A percentile compares a stretch with the other conserved stretches of the same genome.
Evolutionary conservation across 1,139 yeast species (phyloP).

Genomic region (Kodamaea plutei): DNA sequence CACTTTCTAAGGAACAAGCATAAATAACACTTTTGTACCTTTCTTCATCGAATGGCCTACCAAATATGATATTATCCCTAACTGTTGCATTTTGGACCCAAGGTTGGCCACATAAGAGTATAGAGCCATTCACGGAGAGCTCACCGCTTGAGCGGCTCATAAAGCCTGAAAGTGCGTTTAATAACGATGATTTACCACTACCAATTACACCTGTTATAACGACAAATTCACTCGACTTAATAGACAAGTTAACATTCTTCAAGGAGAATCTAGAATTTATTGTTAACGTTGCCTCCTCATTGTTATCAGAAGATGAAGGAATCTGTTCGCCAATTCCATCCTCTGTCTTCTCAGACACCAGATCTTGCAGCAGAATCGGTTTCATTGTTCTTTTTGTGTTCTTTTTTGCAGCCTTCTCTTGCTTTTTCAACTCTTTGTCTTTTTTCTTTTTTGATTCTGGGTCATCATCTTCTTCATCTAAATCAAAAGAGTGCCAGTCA

Average conservation of each 20-base stretch:
- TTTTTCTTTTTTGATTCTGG: conserved; percentile 9
- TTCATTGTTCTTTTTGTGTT: neutral
- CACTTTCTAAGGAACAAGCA: conserved; percentile 59
- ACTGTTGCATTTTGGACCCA: conserved; percentile 44
- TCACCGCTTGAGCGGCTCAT: conserved; percentile 45
- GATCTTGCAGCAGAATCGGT: no score
- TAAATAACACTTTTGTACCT: conserved; percentile 52
- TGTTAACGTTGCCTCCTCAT: conserved; percentile 36
- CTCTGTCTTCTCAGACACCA: conserved; percentile 75
- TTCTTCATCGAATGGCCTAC: conserved; percentile 48
- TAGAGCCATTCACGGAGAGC: conserved; percentile 36
- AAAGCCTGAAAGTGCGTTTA: conserved; percentile 43
- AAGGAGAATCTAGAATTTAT: conserved; percentile 9
- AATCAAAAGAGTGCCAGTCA: conserved; percentile 58
- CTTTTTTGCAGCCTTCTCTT: conserved; percentile 4
- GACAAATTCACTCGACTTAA: conserved; percentile 40
- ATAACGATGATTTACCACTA: conserved; percentile 44
- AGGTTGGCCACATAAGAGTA: conserved; percentile 48
- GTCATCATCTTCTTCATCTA: conserved; percentile 10
- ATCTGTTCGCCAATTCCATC: conserved; percentile 54
- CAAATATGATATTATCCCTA: conserved; percentile 62
- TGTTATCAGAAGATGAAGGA: conserved; percentile 39
- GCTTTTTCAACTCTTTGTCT: conserved; percentile 1
- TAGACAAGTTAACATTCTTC: conserved; percentile 26
- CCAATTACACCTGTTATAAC: conserved; percentile 49